A percentile compares a stretch with the other conserved stretches of the same genome.
phyloP scores from a whole-genome alignment of 768 basidiomycete species.

The Rhizopogon vesiculosus region DNA sequence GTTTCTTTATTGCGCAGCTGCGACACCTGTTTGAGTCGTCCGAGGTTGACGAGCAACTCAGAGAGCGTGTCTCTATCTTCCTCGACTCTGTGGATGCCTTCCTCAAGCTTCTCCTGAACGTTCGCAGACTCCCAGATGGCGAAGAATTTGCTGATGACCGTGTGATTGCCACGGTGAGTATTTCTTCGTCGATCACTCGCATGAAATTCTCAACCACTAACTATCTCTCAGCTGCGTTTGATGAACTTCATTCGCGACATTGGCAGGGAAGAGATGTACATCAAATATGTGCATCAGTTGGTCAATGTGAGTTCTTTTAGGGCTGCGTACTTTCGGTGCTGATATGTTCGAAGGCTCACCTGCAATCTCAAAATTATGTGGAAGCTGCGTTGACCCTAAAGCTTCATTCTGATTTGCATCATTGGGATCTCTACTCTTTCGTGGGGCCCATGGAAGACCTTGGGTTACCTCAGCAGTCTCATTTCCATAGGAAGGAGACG shows the following conservation, averaged over 20 bases:
- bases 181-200: neutral
- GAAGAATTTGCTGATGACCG: slow-evolving; percentile 95
- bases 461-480: slow-evolving; percentile 85
- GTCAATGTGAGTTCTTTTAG: slow-evolving; percentile 60
- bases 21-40: slow-evolving; percentile 85
- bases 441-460: slow-evolving; percentile 88
- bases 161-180: slow-evolving; percentile 78
- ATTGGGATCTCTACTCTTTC: slow-evolving; percentile 82
- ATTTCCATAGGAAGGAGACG: slow-evolving; percentile 93
- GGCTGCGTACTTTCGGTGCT: slow-evolving; percentile 4
- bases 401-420: slow-evolving; percentile 88
- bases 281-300: slow-evolving; percentile 94
- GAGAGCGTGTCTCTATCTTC: slow-evolving; percentile 74
- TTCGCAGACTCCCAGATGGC: slow-evolving; percentile 86
- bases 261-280: slow-evolving; percentile 89
- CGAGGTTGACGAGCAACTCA: slow-evolving; percentile 74
- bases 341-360: slow-evolving; percentile 58
- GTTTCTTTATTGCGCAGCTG: slow-evolving; percentile 89
- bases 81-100: slow-evolving; percentile 89
- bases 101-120: slow-evolving; percentile 82
- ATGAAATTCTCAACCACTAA: slow-evolving; percentile 6
- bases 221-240: slow-evolving; percentile 55
- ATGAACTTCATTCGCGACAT: slow-evolving; percentile 95
- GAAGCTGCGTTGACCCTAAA: slow-evolving; percentile 93
- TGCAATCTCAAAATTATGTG: slow-evolving; percentile 85